These are phyloP conservation scores for Aspergillus transmontanensis DNA, from an alignment of 2,329 filamentous ascomycete species.

Conservation along the genomic window DNA sequence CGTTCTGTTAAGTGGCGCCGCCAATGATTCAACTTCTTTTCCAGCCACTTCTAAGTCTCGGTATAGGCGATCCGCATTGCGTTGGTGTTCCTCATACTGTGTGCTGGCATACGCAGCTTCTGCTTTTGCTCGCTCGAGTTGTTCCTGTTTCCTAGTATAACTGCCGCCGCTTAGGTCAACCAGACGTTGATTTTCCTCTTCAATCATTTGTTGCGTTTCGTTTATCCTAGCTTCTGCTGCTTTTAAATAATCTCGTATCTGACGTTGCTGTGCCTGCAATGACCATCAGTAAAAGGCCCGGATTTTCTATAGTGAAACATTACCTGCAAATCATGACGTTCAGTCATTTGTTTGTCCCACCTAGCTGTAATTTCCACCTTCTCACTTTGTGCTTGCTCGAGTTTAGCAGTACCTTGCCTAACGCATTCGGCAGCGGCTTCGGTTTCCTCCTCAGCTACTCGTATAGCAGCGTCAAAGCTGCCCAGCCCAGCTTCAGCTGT, in stretches of 20 bases:
- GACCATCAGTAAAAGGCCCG: slow-evolving; percentile 13
- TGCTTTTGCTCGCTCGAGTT: slow-evolving; percentile 62
- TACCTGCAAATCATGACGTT: slow-evolving; percentile 57
- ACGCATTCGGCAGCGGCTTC: slow-evolving; percentile 47
- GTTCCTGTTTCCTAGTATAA: slow-evolving; percentile 61
- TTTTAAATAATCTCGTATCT: slow-evolving; percentile 63
- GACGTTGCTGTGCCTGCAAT: slow-evolving; percentile 66
- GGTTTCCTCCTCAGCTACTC: slow-evolving; percentile 41
- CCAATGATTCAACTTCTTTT: slow-evolving; percentile 28
- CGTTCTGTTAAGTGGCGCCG: slow-evolving; percentile 45
- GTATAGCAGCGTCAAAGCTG: slow-evolving; percentile 50
- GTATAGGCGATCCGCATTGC: slow-evolving; percentile 37
- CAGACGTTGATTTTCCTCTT: slow-evolving; percentile 57
- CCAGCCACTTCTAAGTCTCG: slow-evolving; percentile 39
- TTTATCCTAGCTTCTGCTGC: slow-evolving; percentile 49
- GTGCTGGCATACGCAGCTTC: slow-evolving; percentile 49
- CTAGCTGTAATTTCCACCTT: slow-evolving; percentile 53
- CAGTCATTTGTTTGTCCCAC: slow-evolving; percentile 56
- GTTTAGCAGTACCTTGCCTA: slow-evolving; percentile 46
- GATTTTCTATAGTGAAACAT: not conserved
- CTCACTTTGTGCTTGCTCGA: slow-evolving; percentile 50
- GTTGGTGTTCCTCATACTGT: slow-evolving; percentile 46
- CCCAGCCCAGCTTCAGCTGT: slow-evolving; percentile 47
- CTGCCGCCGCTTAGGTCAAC: slow-evolving; percentile 70
- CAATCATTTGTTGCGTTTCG: slow-evolving; percentile 49